phyloP scores from a whole-genome alignment of 208 protist genomes.

The Endotrypanum monterogeii region DNA sequence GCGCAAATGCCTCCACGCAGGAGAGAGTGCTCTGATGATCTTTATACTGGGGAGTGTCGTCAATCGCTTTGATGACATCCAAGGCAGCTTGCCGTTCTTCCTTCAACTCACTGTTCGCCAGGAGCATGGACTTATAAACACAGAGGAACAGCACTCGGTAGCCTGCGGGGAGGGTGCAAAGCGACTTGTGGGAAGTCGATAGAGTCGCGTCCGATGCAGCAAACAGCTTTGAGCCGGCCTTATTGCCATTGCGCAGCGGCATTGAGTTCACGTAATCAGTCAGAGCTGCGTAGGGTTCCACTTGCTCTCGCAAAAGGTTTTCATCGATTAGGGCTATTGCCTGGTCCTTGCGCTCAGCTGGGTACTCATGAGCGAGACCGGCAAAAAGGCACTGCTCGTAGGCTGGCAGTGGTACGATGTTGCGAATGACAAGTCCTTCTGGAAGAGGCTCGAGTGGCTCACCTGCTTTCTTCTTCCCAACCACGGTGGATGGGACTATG shows the following conservation, averaged over 20 bases:
- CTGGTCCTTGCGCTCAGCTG: constrained; percentile 13
- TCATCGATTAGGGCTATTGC: constrained; percentile 33
- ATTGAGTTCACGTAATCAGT: constrained; percentile 8
- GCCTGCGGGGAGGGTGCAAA: constrained; percentile 1
- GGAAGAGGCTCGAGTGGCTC: constrained; percentile 29
- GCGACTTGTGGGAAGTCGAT: neutral
- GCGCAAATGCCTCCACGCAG: constrained; percentile 38
- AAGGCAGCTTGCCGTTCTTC: constrained; percentile 9
- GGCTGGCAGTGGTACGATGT: constrained; percentile 40
- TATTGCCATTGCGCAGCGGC: neutral
- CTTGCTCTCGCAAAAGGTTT: constrained; percentile 8
- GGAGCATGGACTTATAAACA: constrained; percentile 30
- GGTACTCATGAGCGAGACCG: constrained; percentile 45
- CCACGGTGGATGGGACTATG: constrained; percentile 36
- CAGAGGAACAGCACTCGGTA: constrained; percentile 33
- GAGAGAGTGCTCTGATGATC: constrained; percentile 45
- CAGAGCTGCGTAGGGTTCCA: constrained; percentile 10
- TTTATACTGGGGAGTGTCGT: constrained; percentile 37
- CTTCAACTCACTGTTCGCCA: constrained; percentile 36
- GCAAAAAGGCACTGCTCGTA: constrained; percentile 54
- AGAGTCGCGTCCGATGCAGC: no score
- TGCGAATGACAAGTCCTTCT: constrained; percentile 34
- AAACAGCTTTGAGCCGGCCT: neutral
- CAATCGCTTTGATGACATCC: constrained; percentile 29
- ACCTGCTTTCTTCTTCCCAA: constrained; percentile 35